Base-by-base conservation (phyloP, 176 grass and related monocot genomes). In the Saccharum officinarum region DNA sequence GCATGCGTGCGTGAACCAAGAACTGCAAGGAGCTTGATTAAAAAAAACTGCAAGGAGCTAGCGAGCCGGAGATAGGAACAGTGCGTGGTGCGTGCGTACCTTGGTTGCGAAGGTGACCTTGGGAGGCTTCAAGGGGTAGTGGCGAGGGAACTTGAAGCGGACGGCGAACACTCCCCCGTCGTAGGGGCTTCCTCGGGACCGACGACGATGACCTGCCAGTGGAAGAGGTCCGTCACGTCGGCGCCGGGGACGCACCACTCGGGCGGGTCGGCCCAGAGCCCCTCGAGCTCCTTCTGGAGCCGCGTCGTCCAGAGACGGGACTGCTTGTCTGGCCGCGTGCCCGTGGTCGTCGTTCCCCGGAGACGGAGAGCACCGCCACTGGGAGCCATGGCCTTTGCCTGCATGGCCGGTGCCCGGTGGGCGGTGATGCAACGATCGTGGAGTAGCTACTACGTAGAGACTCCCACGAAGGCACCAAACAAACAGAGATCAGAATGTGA, bases 161-260 rank as follows among this genome's bases (percentile, higher is more conserved):
- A 46, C n/a, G 41, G n/a, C 6, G 70, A 73, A 73, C 0, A 73
- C 40, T 0, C 41, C 70, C 0, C 41, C 41, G 70, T 46, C 41
- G 70, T 73, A 73, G 70, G 70, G 70, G 41, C 41, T 73, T 2
- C 70, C 41, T 14, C 25, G n/a, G 12, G 70, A 0, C 70, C 70
- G 70, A 45, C 40, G 41, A 73, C 41, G 41, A 28, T 6, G 70
- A 28, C 70, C n/a, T 28, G 40, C 70, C 70, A 73, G 41, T n/a
- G n/a, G 70, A 45, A 12, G 70, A 44, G 70, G 70, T 46, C 70
- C 10, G 70, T 46, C n/a, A 23, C 70, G 70, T 73, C 70, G 40
- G 70, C 70, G 41, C 70, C 41, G 41, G 70, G 70, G 41, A 73
- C 6, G 70, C 70, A 73, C 70, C 70, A 45, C 70, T 73, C 70